phyloP scores from a whole-genome alignment of 768 basidiomycete genomes.

The Lactarius sanguifluus region DNA sequence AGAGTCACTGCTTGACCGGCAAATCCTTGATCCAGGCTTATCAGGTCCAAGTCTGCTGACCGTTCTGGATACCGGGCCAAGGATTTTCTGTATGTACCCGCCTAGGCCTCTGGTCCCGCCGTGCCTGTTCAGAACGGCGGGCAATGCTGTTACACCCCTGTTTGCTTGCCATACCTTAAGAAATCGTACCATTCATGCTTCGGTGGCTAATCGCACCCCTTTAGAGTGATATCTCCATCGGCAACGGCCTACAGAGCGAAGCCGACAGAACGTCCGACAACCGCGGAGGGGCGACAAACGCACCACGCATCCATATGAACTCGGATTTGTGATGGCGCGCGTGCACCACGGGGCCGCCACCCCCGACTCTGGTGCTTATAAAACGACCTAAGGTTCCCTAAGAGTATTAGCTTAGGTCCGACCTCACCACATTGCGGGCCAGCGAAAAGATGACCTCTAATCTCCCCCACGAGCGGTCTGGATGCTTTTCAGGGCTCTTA shows the following conservation, averaged over 20 bases:
- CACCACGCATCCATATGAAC: slow-evolving; percentile 8
- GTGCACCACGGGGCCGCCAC: slow-evolving; percentile 18
- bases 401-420: neutral
- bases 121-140: slow-evolving; percentile 12
- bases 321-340: slow-evolving; percentile 14
- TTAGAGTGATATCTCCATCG: slow-evolving; percentile 18
- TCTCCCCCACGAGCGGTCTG: slow-evolving; percentile 16
- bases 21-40: slow-evolving; percentile 8
- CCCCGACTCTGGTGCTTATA: slow-evolving; percentile 13
- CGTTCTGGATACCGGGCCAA: slow-evolving; percentile 7
- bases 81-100: slow-evolving; percentile 10
- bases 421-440: neutral
- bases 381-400: slow-evolving; percentile 1
- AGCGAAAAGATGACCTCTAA: slow-evolving; percentile 15
- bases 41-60: slow-evolving; percentile 16
- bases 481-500: slow-evolving; percentile 28
- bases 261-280: slow-evolving; percentile 28
- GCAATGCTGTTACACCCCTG: slow-evolving; percentile 11
- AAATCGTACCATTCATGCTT: slow-evolving; percentile 12
- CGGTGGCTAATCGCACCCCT: slow-evolving; percentile 15
- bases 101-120: neutral
- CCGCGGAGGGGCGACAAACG: slow-evolving; percentile 28
- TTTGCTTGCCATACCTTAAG: slow-evolving; percentile 18
- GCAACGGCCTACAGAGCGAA: slow-evolving; percentile 12
- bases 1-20: slow-evolving; percentile 13